Evolutionary conservation across 2,329 filamentous ascomycete species (phyloP), one percentile per base, ranked within the genome.

Genomic region (Alternaria angustiovoidea): DNA sequence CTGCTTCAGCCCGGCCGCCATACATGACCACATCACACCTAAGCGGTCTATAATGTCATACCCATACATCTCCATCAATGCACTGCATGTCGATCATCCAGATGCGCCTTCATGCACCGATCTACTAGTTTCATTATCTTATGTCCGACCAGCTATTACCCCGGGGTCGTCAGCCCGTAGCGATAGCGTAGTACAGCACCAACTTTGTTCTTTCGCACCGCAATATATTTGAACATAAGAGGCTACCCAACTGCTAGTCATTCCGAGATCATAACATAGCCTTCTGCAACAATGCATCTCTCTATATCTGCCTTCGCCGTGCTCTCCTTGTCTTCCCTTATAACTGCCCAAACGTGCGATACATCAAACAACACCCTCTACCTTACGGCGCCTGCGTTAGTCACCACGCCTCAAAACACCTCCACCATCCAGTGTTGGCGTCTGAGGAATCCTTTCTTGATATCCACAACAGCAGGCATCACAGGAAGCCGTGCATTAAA

Each of bases 391-490:
- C 78, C 76, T 8, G 74, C 76, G 14, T 63, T 79, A 24, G 70
- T 77, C 11, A 77, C 76, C 4, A 69, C 69, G 48, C n/a, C 30
- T 18, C 62, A 70, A 14, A 75, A 77, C 63, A 63, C 65, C 51
- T 77, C 76, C 7, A 64, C 63, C 5, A 68, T 78, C 36, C 69
- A 78, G 62, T 79, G 76, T 64, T 79, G 75, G 76, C 63, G 71
- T 22, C 70, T 79, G 49, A 63, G 46, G 26, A 55, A 57, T 5
- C 74, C 75, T 3, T 70, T 78, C 60, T 39, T 54, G 5, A 49
- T 61, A 3, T 73, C 75, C 2, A 65, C 70, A 2, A 62, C 64
- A 8, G 73, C 74, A 14, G 77, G 76, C 26, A 68, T 68, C 18
- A 36, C 36, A 12, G 74, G 74, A 32, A 65, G 73, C 4, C 53